phyloP scores from a whole-genome alignment of 257 asterid species.

The Coffea eugenioides region DNA sequence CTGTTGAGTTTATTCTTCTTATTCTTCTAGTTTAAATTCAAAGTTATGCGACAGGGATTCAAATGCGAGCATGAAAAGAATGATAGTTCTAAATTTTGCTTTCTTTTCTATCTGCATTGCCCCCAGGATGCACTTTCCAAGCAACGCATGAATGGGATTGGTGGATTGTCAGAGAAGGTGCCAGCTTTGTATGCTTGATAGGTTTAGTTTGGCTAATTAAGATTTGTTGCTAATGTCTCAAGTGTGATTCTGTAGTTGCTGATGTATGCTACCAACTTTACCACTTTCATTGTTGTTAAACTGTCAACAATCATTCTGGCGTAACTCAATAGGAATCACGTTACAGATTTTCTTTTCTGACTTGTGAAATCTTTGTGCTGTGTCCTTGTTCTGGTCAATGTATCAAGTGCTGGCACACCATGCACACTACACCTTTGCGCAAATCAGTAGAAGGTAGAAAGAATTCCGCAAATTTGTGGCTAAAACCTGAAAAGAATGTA shows the following conservation, averaged over 20 bases:
- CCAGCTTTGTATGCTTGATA: conserved; percentile 32
- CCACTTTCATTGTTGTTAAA: not conserved
- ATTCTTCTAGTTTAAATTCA: not conserved
- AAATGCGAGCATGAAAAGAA: conserved; percentile 8
- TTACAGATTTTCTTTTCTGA: no score
- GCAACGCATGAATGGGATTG: conserved; percentile 35
- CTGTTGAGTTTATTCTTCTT: not conserved
- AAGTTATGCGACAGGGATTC: not conserved
- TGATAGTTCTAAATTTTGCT: conserved; percentile 16
- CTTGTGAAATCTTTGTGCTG: not conserved
- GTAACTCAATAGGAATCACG: not conserved
- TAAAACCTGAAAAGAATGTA: not conserved
- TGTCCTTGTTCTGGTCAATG: not conserved
- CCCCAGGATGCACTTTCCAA: conserved; percentile 40
- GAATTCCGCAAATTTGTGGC: not conserved
- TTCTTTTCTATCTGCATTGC: conserved; percentile 29
- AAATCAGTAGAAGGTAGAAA: not conserved
- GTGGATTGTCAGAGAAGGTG: conserved; percentile 29
- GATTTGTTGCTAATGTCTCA: conserved; percentile 9
- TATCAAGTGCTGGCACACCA: not conserved
- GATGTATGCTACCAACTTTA: not conserved
- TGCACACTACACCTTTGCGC: not conserved
- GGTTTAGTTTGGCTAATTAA: conserved; percentile 6
- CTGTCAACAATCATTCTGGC: not conserved
- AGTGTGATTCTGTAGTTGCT: not conserved